Conservation (phyloP, 1,284 basidiomycete species). For the Ceraceosorus guamensis region DNA sequence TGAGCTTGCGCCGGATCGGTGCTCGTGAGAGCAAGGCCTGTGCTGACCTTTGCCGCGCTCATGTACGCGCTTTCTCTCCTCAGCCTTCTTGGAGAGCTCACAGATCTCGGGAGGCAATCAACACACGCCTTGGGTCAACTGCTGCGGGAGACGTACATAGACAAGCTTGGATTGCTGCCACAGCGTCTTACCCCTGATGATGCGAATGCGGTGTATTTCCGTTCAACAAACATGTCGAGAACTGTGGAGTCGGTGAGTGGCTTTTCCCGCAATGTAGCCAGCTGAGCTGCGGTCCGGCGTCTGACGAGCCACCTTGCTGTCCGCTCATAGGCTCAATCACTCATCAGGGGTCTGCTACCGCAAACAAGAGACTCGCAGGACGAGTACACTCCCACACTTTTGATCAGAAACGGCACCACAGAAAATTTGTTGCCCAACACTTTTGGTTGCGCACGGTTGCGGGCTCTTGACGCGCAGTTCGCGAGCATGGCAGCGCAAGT, state of each 20-base stretch:
- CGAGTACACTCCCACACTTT: background rate
- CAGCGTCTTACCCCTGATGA: conserved; percentile 20
- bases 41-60: background rate
- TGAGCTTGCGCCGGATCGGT: conserved; percentile 4
- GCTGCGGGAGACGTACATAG: conserved; percentile 63
- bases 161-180: conserved; percentile 55
- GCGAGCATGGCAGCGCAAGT: conserved; percentile 52
- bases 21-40: background rate
- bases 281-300: too few species aligned
- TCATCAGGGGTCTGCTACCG: conserved; percentile 57
- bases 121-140: conserved; percentile 62
- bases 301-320: too few species aligned
- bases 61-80: conserved; percentile 28
- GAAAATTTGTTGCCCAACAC: conserved; percentile 69
- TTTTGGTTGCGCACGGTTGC: conserved; percentile 60
- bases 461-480: conserved; percentile 23
- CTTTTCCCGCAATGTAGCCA: too few species aligned
- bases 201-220: conserved; percentile 37
- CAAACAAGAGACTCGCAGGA: conserved; percentile 2
- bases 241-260: conserved; percentile 62
- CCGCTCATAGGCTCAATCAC: conserved; percentile 53
- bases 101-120: conserved; percentile 67
- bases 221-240: conserved; percentile 65
- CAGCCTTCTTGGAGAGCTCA: conserved; percentile 67
- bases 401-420: conserved; percentile 52